Conservation (phyloP, 495 filamentous ascomycete genomes). For the Daldinia grandis region DNA sequence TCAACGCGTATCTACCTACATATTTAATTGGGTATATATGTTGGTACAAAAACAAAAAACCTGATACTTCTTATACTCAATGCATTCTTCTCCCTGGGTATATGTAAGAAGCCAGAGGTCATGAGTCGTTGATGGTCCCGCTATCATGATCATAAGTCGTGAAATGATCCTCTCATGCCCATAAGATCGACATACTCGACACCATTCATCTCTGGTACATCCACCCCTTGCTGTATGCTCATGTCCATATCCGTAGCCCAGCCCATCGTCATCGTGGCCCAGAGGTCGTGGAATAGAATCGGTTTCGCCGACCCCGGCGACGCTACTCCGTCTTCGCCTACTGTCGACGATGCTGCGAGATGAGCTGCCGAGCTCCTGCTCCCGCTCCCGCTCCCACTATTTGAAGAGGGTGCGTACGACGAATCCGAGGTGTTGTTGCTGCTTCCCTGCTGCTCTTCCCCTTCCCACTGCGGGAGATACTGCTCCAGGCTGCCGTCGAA, state of each 20-base stretch:
- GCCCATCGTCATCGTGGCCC: slow-evolving; percentile 50
- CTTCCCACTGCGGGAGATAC: slow-evolving; percentile 54
- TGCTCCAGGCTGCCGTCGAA: slow-evolving; percentile 55
- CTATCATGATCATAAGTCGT: not conserved
- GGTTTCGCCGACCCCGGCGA: slow-evolving; percentile 7
- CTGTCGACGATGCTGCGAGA: not conserved
- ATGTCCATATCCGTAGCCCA: slow-evolving; percentile 37
- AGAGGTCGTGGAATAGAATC: slow-evolving; percentile 44
- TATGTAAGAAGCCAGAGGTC: not conserved
- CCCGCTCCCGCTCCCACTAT: not conserved
- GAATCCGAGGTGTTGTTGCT: slow-evolving; percentile 1
- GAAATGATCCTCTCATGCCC: not conserved
- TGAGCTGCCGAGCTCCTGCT: not conserved
- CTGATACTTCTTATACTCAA: not conserved
- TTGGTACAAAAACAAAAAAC: not conserved
- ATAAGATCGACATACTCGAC: slow-evolving; percentile 9
- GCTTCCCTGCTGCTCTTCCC: slow-evolving; percentile 46
- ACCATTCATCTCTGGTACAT: not conserved
- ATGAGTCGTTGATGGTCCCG: not conserved
- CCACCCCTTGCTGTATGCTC: not conserved
- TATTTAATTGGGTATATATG: not conserved
- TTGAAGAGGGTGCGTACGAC: slow-evolving; percentile 27
- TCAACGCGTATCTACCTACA: not conserved
- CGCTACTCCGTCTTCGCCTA: not conserved
- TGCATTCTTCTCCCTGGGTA: not conserved